Base-by-base conservation (phyloP, 176 grass and related monocot genomes). In the Eragrostis nindensis region DNA sequence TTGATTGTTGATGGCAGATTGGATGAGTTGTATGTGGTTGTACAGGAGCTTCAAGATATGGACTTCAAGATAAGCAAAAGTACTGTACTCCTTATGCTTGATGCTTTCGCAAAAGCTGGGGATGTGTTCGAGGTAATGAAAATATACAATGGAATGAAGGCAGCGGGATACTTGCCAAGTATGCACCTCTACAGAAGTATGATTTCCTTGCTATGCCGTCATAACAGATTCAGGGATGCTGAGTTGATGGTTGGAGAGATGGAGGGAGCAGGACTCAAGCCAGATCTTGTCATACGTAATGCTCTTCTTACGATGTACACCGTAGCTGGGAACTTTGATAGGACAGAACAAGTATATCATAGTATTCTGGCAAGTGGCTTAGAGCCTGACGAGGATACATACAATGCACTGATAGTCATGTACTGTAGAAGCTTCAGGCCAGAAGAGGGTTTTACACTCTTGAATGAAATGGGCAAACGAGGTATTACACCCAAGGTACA, bases 61-160 rank as follows among this genome's bases (percentile, higher is more conserved):
- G 84, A 88, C 65, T 94, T 98, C 81, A 98, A 91, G 77, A 98
- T 98, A 59, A 92, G 87, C 77, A 98, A 91, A 90, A 98, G 95
- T 71, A 91, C 95, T 49, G 77, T 92, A 70, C 68, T 98, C 15
- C 80, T 94, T 67, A 92, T 98, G 92, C 95, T 98, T 69, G 90
- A 94, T 84, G 92, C 95, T 59, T 98, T 94, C 85, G 86, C 83
- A 66, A 98, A 80, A 82, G 60, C 79, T 46, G 90, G 92, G 29
- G 84, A 98, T 84, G 86, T 98, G 40, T 98, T 98, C 4, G 95
- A 98, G 83, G 95, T 98, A 19, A 94, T 85, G 86, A 98, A 98
- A 83, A 98, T 98, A 85, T 98, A 98, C 82, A 98, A 92, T 81
- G 95, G 95, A 63, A 94, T 98, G 92, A 98, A 94, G 77, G 95